Evolutionary conservation across 805 yeast genomes (phyloP).

Genomic region (Schwanniomyces yamadae): DNA sequence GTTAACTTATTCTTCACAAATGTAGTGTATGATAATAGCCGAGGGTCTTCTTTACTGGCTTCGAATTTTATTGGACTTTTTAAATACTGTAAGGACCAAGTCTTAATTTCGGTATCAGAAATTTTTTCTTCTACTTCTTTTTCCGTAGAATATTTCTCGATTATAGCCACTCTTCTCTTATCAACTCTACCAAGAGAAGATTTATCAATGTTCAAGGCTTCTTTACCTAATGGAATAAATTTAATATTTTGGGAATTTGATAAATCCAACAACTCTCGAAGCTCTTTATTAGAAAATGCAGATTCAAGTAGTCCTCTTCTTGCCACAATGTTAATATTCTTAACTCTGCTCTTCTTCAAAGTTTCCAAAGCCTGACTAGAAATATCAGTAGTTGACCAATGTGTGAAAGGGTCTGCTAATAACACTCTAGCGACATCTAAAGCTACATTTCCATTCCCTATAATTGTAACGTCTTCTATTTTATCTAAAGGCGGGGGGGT

Average conservation of each 20-base stretch:
- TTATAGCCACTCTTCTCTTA: slow-evolving; percentile 64
- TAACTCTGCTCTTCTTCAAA: slow-evolving; percentile 55
- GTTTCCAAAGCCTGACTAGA: slow-evolving; percentile 54
- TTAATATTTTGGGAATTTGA: slow-evolving; percentile 46
- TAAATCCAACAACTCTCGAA: slow-evolving; percentile 76
- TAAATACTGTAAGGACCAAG: slow-evolving; percentile 72
- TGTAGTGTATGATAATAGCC: slow-evolving; percentile 42
- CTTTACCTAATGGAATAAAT: slow-evolving; percentile 38
- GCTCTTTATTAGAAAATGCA: slow-evolving; percentile 89
- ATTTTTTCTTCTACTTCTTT: slow-evolving; percentile 1
- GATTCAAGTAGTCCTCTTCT: slow-evolving; percentile 83
- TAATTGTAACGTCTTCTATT: slow-evolving; percentile 66
- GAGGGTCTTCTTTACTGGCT: slow-evolving; percentile 31
- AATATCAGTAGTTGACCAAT: slow-evolving; percentile 75
- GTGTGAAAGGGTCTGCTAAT: slow-evolving; percentile 51
- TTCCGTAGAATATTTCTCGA: slow-evolving; percentile 46
- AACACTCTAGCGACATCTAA: slow-evolving; percentile 84
- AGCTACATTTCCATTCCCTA: slow-evolving; percentile 98
- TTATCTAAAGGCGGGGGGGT: slow-evolving; percentile 56
- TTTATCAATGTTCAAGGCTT: slow-evolving; percentile 23
- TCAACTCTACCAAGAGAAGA: slow-evolving; percentile 47
- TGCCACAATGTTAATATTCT: slow-evolving; percentile 70
- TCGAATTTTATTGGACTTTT: slow-evolving; percentile 61
- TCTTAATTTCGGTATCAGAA: slow-evolving; percentile 14
- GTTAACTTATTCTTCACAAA: slow-evolving; percentile 49